A percentile compares a stretch with the other conserved stretches of the same genome.
These are phyloP conservation scores for Yamadazyma diddensiae DNA, from an alignment of 1,139 yeast genomes.

Conservation along the genomic window DNA sequence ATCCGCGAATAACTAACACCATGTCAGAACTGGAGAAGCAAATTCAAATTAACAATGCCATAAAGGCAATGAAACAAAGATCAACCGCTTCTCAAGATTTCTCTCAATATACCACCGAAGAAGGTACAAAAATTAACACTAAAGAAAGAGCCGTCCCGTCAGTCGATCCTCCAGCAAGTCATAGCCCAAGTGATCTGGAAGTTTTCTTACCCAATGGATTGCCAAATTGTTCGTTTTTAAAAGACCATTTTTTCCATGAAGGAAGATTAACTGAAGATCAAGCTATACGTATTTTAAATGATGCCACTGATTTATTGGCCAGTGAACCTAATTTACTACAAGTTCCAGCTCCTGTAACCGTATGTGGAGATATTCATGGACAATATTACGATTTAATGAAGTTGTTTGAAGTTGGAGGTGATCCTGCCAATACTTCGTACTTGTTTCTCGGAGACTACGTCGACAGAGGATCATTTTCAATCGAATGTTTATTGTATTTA, in stretches of 20 bases:
- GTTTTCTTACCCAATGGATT: conserved; percentile 61
- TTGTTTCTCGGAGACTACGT: conserved; percentile 94
- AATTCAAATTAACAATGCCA: conserved; percentile 67
- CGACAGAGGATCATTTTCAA: conserved; percentile 89
- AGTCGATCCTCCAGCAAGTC: conserved; percentile 69
- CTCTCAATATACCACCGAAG: conserved; percentile 60
- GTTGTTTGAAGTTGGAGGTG: conserved; percentile 92
- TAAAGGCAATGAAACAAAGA: conserved; percentile 60
- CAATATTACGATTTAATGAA: conserved; percentile 90
- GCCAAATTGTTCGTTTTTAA: conserved; percentile 72
- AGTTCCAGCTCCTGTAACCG: conserved; percentile 92
- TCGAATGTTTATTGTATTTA: conserved; percentile 80
- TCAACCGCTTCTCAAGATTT: conserved; percentile 34
- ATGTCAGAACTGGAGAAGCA: conserved; percentile 13
- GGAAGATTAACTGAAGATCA: conserved; percentile 78
- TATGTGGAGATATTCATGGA: conserved; percentile 97
- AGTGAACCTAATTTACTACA: conserved; percentile 76
- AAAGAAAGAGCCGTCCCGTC: conserved; percentile 62
- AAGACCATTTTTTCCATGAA: conserved; percentile 72
- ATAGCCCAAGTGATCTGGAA: conserved; percentile 64
- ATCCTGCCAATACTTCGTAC: conserved; percentile 73
- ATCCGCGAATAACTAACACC: too few relatives aligned
- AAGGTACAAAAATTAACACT: conserved; percentile 66
- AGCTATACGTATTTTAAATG: conserved; percentile 61
- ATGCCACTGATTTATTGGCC: conserved; percentile 66